Conservation (phyloP, 148 eudicot genomes). For the Chenopodium berlandieri region DNA sequence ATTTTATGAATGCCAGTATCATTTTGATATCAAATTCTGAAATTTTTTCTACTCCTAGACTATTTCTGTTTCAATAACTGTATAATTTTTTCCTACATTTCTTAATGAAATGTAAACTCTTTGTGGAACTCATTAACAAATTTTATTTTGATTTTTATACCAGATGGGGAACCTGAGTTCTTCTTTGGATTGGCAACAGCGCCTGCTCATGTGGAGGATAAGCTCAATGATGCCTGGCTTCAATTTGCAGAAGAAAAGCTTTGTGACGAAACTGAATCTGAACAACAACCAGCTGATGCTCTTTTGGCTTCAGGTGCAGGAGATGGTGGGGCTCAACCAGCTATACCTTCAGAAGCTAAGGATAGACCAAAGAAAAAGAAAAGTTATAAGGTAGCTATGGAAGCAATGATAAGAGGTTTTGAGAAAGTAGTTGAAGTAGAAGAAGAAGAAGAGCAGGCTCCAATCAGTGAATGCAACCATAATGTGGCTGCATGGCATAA, state of each 20-base stretch:
- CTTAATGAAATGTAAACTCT: background rate
- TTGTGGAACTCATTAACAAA: conserved; percentile 7
- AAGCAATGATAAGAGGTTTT: conserved; percentile 87
- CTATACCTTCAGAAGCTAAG: conserved; percentile 37
- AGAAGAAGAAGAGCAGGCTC: conserved; percentile 42
- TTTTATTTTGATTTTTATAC: background rate
- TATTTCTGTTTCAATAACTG: background rate
- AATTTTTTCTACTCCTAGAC: background rate
- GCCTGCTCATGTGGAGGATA: conserved; percentile 97
- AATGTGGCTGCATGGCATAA: conserved; percentile 99
- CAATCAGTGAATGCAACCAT: conserved; percentile 50
- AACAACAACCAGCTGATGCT: conserved; percentile 51
- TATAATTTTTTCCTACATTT: background rate
- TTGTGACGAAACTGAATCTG: conserved; percentile 43
- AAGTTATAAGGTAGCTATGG: conserved; percentile 73
- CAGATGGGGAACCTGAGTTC: conserved; percentile 69
- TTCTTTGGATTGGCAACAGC: conserved; percentile 98
- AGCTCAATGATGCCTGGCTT: conserved; percentile 95
- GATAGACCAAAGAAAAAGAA: conserved; percentile 58
- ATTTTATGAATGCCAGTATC: no score
- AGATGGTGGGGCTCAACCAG: conserved; percentile 79
- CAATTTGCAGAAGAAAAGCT: conserved; percentile 77
- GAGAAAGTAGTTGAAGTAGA: conserved; percentile 48
- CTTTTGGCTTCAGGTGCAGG: conserved; percentile 63
- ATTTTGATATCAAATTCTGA: background rate